phyloP scores from a whole-genome alignment of 2,329 filamentous ascomycete genomes.

The Xylaria sp. region DNA sequence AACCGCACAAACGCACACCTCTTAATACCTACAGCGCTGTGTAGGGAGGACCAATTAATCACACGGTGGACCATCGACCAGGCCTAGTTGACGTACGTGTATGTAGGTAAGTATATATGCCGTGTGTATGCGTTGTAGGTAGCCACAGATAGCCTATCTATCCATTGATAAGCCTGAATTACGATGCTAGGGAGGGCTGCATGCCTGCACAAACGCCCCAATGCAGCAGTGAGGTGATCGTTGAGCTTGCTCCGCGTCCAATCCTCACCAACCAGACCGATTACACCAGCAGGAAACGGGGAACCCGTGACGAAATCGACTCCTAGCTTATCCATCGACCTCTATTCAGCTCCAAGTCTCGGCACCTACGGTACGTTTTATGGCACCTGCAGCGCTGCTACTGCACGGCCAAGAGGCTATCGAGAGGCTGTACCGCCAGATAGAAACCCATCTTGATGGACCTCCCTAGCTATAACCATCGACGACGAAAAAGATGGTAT shows the following conservation, averaged over 20 bases:
- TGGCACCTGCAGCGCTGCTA: background rate
- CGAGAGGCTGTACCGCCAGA: background rate
- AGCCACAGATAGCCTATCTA: background rate
- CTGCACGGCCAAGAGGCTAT: background rate
- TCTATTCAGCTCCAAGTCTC: constrained; percentile 24
- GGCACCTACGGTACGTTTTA: constrained; percentile 3
- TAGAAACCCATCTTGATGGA: background rate
- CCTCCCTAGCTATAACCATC: too few relatives aligned
- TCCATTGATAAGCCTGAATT: background rate
- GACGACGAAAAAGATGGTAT: background rate
- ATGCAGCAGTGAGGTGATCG: constrained; percentile 10
- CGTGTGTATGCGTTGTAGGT: too few relatives aligned
- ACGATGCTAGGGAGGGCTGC: background rate
- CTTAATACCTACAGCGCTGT: too few relatives aligned
- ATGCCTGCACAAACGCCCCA: constrained; percentile 1
- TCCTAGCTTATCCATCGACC: background rate
- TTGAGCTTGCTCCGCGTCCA: background rate
- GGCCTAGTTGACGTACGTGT: too few relatives aligned
- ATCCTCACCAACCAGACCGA: background rate
- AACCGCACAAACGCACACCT: too few relatives aligned
- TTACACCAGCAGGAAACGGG: background rate
- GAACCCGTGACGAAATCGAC: background rate
- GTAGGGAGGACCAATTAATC: too few relatives aligned
- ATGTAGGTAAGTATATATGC: too few relatives aligned
- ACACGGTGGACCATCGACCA: too few relatives aligned